phyloP scores from a whole-genome alignment of 1,284 basidiomycete genomes.

The Apiotrichum gracile region DNA sequence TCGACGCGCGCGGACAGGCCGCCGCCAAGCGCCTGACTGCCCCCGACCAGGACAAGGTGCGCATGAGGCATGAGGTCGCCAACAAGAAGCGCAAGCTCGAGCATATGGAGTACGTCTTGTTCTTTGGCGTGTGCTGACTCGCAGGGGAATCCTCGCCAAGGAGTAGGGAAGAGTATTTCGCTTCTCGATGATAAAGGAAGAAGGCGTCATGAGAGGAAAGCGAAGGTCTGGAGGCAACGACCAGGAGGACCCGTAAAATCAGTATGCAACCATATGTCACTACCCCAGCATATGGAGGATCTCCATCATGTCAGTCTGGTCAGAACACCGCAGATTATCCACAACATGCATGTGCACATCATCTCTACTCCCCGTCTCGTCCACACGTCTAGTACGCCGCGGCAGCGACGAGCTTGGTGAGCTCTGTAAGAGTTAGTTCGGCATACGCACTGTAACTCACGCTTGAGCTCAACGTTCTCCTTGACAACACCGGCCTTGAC shows the following conservation, averaged over 20 bases:
- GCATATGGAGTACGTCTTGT: too few relatives aligned
- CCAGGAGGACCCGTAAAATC: too few relatives aligned
- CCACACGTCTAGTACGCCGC: constrained; percentile 34
- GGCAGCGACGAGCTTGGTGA: constrained; percentile 69
- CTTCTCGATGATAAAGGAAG: too few relatives aligned
- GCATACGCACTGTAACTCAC: constrained; percentile 55
- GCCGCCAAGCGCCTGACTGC: background rate
- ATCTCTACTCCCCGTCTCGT: background rate
- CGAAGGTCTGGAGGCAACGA: too few relatives aligned
- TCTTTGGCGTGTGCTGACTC: too few relatives aligned
- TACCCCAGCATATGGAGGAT: too few relatives aligned
- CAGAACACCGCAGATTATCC: background rate
- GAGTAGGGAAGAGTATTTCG: too few relatives aligned
- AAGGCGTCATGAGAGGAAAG: too few relatives aligned
- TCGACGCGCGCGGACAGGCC: background rate
- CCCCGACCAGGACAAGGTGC: background rate
- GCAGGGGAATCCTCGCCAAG: too few relatives aligned
- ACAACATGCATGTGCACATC: constrained; percentile 14
- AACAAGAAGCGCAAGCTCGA: too few relatives aligned
- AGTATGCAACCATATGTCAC: too few relatives aligned
- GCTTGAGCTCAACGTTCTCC: constrained; percentile 80
- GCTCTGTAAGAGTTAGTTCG: constrained; percentile 55
- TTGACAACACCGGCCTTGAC: constrained; percentile 90
- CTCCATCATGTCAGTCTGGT: too few relatives aligned
- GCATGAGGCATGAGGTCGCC: background rate